Conservation (phyloP, 148 eudicot species). For the Camellia sinensis region DNA sequence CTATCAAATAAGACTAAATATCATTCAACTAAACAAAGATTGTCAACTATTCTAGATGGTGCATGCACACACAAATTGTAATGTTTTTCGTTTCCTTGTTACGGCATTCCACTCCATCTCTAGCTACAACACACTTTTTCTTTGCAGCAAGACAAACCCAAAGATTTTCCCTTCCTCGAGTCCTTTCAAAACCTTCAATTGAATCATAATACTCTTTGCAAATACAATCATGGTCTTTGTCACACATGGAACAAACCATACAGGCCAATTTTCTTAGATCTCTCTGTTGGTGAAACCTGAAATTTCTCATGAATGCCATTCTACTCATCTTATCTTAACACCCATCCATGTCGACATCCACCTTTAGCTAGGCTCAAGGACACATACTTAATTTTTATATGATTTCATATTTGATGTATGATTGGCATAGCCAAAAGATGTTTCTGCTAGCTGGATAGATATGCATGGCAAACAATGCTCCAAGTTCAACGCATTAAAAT, state of each 20-base stretch:
- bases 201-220: neutral
- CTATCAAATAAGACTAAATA: neutral
- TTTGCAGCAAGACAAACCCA: neutral
- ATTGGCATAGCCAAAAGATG: neutral
- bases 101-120: neutral
- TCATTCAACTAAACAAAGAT: neutral
- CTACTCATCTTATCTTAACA: neutral
- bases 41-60: neutral
- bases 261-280: neutral
- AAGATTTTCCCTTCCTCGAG: neutral
- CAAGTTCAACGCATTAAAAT: neutral
- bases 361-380: neutral
- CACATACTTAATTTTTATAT: neutral
- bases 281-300: neutral
- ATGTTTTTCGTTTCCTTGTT: neutral
- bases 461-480: neutral
- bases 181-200: neutral
- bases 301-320: neutral
- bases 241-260: neutral
- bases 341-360: neutral
- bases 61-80: neutral
- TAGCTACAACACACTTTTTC: neutral
- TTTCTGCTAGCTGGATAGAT: neutral
- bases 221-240: neutral
- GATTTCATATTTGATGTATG: neutral